Evolutionary conservation across 495 filamentous ascomycete genomes (phyloP).

Genomic region (Pseudoneurospora amorphoporcata): DNA sequence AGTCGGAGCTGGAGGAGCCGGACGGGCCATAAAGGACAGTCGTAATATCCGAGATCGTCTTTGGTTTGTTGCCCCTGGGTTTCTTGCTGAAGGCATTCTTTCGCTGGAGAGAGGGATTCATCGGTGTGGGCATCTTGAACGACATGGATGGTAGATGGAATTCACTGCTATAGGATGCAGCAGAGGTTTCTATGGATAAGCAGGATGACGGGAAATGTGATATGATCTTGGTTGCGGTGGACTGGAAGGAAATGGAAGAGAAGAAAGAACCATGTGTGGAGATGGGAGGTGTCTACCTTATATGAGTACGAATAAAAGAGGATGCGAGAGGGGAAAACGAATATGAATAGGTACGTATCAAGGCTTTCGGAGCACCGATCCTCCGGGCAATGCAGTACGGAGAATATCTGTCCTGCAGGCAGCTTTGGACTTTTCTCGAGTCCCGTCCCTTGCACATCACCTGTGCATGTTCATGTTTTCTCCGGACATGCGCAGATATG

Average conservation of each 20-base stretch:
- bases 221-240: background rate
- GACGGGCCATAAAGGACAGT: background rate
- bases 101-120: background rate
- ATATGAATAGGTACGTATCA: no score
- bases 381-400: background rate
- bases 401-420: background rate
- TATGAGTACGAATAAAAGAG: no score
- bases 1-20: background rate
- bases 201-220: background rate
- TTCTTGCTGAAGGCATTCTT: background rate
- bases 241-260: background rate
- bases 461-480: no score
- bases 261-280: background rate
- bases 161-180: background rate
- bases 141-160: background rate
- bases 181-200: background rate
- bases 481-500: no score
- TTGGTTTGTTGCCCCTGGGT: background rate
- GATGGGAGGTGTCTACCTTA: background rate
- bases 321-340: background rate
- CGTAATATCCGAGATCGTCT: background rate
- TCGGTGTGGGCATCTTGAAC: background rate
- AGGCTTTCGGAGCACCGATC: background rate
- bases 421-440: background rate
- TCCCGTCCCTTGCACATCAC: no score